These are phyloP conservation scores for Calocybe gangraenosa DNA, from an alignment of 768 basidiomycete species.

Conservation along the genomic window DNA sequence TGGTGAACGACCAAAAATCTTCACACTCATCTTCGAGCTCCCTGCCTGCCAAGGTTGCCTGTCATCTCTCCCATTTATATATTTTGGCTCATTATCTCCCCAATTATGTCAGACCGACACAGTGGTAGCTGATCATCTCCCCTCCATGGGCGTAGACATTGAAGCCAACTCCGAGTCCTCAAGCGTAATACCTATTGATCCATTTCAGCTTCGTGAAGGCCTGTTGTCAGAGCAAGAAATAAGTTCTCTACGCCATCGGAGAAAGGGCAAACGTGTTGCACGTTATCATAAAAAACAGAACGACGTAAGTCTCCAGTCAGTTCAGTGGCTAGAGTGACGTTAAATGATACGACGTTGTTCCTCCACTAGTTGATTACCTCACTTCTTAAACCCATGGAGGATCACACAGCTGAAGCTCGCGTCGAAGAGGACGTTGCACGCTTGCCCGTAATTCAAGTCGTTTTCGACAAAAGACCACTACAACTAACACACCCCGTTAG, in stretches of 20 bases:
- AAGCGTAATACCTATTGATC: slow-evolving; percentile 43
- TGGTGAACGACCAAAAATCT: slow-evolving; percentile 28
- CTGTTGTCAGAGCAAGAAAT: slow-evolving; percentile 63
- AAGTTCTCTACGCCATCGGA: slow-evolving; percentile 53
- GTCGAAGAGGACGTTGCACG: slow-evolving; percentile 63
- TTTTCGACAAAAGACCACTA: not conserved
- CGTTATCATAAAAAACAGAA: slow-evolving; percentile 71
- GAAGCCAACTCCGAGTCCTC: slow-evolving; percentile 37
- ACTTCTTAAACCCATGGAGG: slow-evolving; percentile 89
- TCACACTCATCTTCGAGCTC: slow-evolving; percentile 25
- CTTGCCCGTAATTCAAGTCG: slow-evolving; percentile 47
- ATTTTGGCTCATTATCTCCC: slow-evolving; percentile 6
- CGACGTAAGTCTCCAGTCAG: slow-evolving; percentile 38
- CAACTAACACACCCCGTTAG: slow-evolving; percentile 33
- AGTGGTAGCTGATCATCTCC: slow-evolving; percentile 43
- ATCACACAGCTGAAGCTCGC: slow-evolving; percentile 79
- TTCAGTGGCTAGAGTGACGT: not conserved
- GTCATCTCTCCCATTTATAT: slow-evolving; percentile 10
- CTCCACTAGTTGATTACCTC: slow-evolving; percentile 75
- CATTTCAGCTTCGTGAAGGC: slow-evolving; percentile 61
- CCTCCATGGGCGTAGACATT: slow-evolving; percentile 37
- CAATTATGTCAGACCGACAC: slow-evolving; percentile 38
- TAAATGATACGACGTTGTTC: slow-evolving; percentile 4
- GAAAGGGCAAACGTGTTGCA: slow-evolving; percentile 59
- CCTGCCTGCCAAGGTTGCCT: slow-evolving; percentile 21